These are phyloP conservation scores for Alternaria gaisen DNA, from an alignment of 2,329 filamentous ascomycete genomes.

Conservation along the genomic window DNA sequence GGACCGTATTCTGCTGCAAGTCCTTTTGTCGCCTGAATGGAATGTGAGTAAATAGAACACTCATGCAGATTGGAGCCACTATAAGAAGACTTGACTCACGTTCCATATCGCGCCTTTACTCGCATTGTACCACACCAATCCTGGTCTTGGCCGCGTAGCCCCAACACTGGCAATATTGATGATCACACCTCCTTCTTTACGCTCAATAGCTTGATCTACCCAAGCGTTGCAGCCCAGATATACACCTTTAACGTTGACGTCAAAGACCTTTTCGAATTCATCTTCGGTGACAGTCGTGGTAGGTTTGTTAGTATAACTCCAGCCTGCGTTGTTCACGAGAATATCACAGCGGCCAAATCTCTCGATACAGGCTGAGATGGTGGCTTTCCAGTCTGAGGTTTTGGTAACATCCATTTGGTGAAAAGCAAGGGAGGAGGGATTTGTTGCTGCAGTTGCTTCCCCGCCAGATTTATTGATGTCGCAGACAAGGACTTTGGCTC, in stretches of 20 bases:
- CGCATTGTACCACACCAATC: conserved; percentile 75
- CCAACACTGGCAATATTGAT: conserved; percentile 74
- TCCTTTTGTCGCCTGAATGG: conserved; percentile 63
- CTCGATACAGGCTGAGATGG: conserved; percentile 62
- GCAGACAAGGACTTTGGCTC: conserved; percentile 68
- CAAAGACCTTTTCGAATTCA: conserved; percentile 73
- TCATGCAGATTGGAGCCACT: not conserved
- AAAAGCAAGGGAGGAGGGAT: conserved; percentile 44
- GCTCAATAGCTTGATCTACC: conserved; percentile 67
- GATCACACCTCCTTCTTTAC: conserved; percentile 66
- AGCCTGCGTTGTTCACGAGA: conserved; percentile 68
- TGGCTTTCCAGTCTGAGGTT: conserved; percentile 59
- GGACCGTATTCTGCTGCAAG: conserved; percentile 78
- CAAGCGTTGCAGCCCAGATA: conserved; percentile 68
- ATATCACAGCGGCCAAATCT: conserved; percentile 67
- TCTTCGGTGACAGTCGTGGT: conserved; percentile 70
- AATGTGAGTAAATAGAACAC: conserved; percentile 25
- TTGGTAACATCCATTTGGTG: conserved; percentile 63
- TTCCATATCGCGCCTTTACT: conserved; percentile 72
- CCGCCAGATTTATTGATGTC: conserved; percentile 67
- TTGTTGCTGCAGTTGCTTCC: conserved; percentile 57
- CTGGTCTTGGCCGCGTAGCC: conserved; percentile 67
- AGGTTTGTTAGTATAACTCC: conserved; percentile 63
- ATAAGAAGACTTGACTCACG: conserved; percentile 42
- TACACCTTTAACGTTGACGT: conserved; percentile 74